Conservation (phyloP, 2,329 filamentous ascomycete genomes). For the Ophiobolus disseminans region DNA sequence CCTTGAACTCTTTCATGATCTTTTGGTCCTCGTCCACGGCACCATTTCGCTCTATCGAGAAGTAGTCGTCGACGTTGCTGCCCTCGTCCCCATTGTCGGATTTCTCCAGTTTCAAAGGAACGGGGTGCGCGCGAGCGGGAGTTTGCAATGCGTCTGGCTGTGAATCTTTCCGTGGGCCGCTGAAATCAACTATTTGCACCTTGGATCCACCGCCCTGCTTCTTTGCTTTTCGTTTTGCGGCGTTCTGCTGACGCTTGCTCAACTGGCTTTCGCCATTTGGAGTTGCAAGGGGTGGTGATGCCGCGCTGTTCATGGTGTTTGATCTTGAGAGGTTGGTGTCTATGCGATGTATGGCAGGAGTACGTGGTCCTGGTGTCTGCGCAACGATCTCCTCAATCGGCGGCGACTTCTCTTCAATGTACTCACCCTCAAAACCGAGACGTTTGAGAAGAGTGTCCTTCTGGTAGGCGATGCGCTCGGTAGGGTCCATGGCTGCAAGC, state of each 20-base stretch:
- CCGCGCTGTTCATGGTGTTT: slow-evolving; percentile 54
- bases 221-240: slow-evolving; percentile 92
- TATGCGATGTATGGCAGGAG: slow-evolving; percentile 54
- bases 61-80: slow-evolving; percentile 71
- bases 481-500: slow-evolving; percentile 80
- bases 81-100: slow-evolving; percentile 65
- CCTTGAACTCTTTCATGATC: slow-evolving; percentile 95
- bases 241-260: slow-evolving; percentile 92
- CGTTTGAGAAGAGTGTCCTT: slow-evolving; percentile 86
- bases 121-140: slow-evolving; percentile 56
- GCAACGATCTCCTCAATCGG: slow-evolving; percentile 65
- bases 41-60: slow-evolving; percentile 81
- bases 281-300: slow-evolving; percentile 55
- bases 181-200: slow-evolving; percentile 86
- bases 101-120: slow-evolving; percentile 64
- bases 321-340: slow-evolving; percentile 58
- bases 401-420: slow-evolving; percentile 82
- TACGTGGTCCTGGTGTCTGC: slow-evolving; percentile 47
- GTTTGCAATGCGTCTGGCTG: slow-evolving; percentile 65
- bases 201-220: slow-evolving; percentile 89
- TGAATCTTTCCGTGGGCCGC: slow-evolving; percentile 68
- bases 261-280: slow-evolving; percentile 59
- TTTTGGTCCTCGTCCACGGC: slow-evolving; percentile 84
- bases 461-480: slow-evolving; percentile 80
- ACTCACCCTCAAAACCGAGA: slow-evolving; percentile 83